These are phyloP conservation scores for Aspergillus candidus DNA, from an alignment of 2,329 filamentous ascomycete genomes.

Conservation along the genomic window DNA sequence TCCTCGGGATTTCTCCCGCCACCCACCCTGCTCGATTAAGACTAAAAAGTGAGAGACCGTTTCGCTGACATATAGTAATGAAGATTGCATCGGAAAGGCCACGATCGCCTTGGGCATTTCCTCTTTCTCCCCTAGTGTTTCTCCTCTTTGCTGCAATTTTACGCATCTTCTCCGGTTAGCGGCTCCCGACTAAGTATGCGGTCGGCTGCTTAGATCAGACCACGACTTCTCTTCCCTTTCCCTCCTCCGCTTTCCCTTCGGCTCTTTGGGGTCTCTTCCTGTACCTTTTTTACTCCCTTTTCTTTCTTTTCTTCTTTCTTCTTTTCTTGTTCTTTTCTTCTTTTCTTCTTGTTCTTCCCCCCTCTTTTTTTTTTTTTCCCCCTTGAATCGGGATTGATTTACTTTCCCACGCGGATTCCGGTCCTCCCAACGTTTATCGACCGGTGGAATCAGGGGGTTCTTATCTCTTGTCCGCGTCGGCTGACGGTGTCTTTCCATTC, in stretches of 20 bases:
- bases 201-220: slow-evolving; percentile 15
- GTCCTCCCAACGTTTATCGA: slow-evolving; percentile 3
- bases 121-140: slow-evolving; percentile 1
- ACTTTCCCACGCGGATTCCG: slow-evolving; percentile 1
- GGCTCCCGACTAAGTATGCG: slow-evolving; percentile 10
- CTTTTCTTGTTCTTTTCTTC: background rate
- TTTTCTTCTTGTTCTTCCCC: slow-evolving; percentile 2
- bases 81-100: slow-evolving; percentile 6
- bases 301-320: slow-evolving; percentile 9
- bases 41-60: background rate
- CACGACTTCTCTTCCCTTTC: slow-evolving; percentile 7
- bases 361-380: slow-evolving; percentile 5
- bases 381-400: slow-evolving; percentile 6
- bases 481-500: slow-evolving; percentile 4
- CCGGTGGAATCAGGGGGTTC: slow-evolving; percentile 8
- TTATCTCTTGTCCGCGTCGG: background rate
- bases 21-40: background rate
- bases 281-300: slow-evolving; percentile 6
- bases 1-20: background rate
- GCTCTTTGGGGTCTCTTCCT: slow-evolving; percentile 3
- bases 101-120: slow-evolving; percentile 7
- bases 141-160: slow-evolving; percentile 2
- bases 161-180: slow-evolving; percentile 8
- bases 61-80: background rate
- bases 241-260: background rate